Conservation (phyloP, 1,284 basidiomycete species). For the Sporisorium scitamineum region DNA sequence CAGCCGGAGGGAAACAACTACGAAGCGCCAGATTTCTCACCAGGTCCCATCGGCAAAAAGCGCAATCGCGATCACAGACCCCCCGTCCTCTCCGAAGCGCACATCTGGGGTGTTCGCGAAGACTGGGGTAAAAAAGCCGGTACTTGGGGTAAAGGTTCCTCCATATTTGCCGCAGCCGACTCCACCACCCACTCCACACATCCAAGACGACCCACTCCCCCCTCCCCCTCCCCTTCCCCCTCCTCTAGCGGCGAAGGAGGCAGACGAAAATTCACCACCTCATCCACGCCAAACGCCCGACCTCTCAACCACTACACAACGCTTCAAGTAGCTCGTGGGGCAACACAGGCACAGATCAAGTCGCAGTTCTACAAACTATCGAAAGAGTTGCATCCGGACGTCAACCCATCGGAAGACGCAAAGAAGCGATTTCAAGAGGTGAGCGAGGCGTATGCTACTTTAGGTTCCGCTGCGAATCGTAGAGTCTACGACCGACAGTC, state of each 20-base stretch:
- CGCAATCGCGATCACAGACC: constrained; percentile 38
- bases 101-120: constrained; percentile 71
- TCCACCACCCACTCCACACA: too few species aligned
- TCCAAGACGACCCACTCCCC: neutral
- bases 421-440: constrained; percentile 66
- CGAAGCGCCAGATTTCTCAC: constrained; percentile 24
- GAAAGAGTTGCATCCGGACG: constrained; percentile 66
- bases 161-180: constrained; percentile 72
- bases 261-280: constrained; percentile 17
- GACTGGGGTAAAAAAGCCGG: constrained; percentile 73
- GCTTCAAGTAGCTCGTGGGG: constrained; percentile 44
- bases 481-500: constrained; percentile 26
- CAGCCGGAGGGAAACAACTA: neutral
- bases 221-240: neutral
- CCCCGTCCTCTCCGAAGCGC: constrained; percentile 50
- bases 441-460: constrained; percentile 63
- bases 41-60: constrained; percentile 38
- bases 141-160: constrained; percentile 71
- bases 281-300: neutral
- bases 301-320: constrained; percentile 46
- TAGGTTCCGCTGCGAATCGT: constrained; percentile 40
- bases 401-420: constrained; percentile 62
- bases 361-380: constrained; percentile 68
- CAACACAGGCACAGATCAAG: constrained; percentile 66
- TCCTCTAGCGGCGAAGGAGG: neutral